Base-by-base conservation (phyloP, 306 rosid genomes). In the Elaeagnus macrophylla region DNA sequence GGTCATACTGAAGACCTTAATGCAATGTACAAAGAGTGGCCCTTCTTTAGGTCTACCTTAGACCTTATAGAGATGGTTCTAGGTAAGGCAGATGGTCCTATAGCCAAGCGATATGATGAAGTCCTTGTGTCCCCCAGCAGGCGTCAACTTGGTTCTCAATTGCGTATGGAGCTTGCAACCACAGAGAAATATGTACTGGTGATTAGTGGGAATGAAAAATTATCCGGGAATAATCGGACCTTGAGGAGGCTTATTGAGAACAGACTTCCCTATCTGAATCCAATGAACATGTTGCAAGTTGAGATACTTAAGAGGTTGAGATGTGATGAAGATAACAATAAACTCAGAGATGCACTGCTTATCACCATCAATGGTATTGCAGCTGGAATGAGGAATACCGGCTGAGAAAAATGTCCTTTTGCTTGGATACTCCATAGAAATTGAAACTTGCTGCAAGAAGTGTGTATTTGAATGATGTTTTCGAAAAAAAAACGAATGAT, bases 351-450 rank as follows among this genome's bases (percentile, higher is more conserved):
- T 73, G 95, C 94, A 48, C 73, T 89, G 76, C 97, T 83, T 54
- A 90, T 90, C 68, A 90, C 95, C 19, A 75, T 90, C 39, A 90
- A 90, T 65, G 97, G 95, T 12, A 90, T 90, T 37, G 95, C 97
- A 46, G 97, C 97, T 3, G 95, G 97, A 42, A 90, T 90, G 97
- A 83, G 84, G 79, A 90, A 90, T 62, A 90, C 97, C 12, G 97
- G 97, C 65, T 83, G 60, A 79, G 25, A 39, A 55, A 64, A 61
- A 41, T 49, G 6, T 13, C 15, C 53, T 65, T 58, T 65, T 25
- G 32, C 32, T 25, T 25, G 32, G 32, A 25, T 1, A 25, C 32
- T 25, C 32, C 32, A 25, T 25, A 25, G 32, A 25, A 25, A 25
- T 2, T 5, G 32, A 25, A 25, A 25, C 32, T 25, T 25, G 4